phyloP scores from a whole-genome alignment of 2,329 filamentous ascomycete species.

The Sporothrix euskadiensis region DNA sequence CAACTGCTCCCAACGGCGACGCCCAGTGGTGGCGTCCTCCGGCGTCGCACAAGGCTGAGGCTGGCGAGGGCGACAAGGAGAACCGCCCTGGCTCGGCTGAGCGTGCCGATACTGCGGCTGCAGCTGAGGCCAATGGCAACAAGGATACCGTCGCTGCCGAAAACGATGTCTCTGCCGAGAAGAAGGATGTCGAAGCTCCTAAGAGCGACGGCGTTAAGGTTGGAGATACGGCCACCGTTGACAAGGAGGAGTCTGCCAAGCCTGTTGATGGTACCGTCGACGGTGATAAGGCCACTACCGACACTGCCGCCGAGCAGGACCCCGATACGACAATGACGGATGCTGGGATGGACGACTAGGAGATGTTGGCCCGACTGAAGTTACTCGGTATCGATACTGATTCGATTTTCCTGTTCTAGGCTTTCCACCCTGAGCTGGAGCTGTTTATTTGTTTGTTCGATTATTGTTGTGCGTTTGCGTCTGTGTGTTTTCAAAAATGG shows the following conservation, averaged over 20 bases:
- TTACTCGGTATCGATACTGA: background rate
- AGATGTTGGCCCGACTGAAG: background rate
- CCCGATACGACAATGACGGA: slow-evolving; percentile 31
- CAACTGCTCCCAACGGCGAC: background rate
- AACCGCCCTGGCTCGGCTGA: slow-evolving; percentile 41
- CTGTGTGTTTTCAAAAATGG: background rate
- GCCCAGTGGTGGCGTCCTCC: slow-evolving; percentile 25
- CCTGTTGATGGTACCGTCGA: background rate
- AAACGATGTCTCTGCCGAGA: background rate
- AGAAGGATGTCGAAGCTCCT: background rate
- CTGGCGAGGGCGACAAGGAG: slow-evolving; percentile 51
- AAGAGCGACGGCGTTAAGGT: background rate
- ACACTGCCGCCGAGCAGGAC: slow-evolving; percentile 4
- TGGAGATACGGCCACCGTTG: background rate
- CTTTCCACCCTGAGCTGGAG: no score
- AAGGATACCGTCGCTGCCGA: background rate
- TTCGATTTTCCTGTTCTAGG: background rate
- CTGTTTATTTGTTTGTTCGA: background rate
- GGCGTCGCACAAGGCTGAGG: slow-evolving; percentile 33
- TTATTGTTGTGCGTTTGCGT: background rate
- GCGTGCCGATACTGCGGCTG: background rate
- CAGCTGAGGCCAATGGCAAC: background rate
- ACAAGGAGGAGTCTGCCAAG: background rate
- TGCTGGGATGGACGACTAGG: slow-evolving; percentile 23
- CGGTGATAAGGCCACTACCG: background rate